Evolutionary conservation across 2,329 filamentous ascomycete genomes (phyloP), one percentile per base, ranked within the genome.

Genomic region (Clonostachys rhizophaga): DNA sequence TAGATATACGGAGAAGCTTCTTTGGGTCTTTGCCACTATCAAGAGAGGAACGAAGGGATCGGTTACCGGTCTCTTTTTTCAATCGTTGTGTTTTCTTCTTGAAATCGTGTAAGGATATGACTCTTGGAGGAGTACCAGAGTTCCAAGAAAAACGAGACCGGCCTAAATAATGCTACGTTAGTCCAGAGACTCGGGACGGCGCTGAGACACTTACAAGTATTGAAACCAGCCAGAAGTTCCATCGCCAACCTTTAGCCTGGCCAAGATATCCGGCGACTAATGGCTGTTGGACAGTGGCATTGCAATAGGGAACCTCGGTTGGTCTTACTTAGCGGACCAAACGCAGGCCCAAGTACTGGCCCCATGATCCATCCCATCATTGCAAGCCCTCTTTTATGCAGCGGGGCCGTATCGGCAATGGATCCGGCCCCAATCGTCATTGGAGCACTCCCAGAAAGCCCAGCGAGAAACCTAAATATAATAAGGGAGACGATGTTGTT

Each of bases 361-460:
- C 77, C 77, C 17, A 77, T 50, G 4, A 67, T 65, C 60, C 67
- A 78, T 1, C 71, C 54, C 10, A 71, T 66, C 69, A 78, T 75
- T 14, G 68, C 73, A 20, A 61, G 61, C 0, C 74, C 76, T n/a
- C 78, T 64, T 49, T 71, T 64, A 43, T 72, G 67, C n/a, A 62
- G 57, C 0, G 69, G 66, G 45, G 76, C 68, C 36, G 78, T 55
- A 52, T 81, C 78, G 4, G 74, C 71, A 36, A 81, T 67, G 3
- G 68, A 72, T 2, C 73, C 77, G 20, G 69, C 72, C 13, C 74
- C 76, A 14, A 76, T 66, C 3, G 76, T 72, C 12, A 76, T 55
- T 0, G 69, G 67, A 2, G 66, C 65, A 1, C 66, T 66, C 13
- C 69, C 45, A 14, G 24, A 33, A 5, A 47, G n/a, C 5, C 49